These are phyloP conservation scores for Cutaneotrichosporon spelunceum DNA, from an alignment of 1,284 basidiomycete species.

Conservation along the genomic window DNA sequence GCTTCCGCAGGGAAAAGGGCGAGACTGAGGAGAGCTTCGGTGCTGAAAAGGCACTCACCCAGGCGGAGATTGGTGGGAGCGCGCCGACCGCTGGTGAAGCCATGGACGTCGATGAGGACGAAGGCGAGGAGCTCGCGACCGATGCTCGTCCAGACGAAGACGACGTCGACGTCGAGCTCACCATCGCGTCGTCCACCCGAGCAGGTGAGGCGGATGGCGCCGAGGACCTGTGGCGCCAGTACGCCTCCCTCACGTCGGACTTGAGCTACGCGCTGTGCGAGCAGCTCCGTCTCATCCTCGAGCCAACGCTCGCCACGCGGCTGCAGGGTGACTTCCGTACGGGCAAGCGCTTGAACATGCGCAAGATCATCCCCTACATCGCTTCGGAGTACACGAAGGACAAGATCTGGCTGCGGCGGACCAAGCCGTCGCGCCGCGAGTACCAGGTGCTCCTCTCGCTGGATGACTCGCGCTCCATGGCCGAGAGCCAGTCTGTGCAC, in stretches of 20 bases:
- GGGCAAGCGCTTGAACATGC: slow-evolving; percentile 98
- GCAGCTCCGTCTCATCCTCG: slow-evolving; percentile 92
- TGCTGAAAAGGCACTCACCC: slow-evolving; percentile 51
- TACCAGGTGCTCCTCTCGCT: slow-evolving; percentile 94
- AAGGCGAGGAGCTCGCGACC: slow-evolving; percentile 41
- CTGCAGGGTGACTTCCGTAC: slow-evolving; percentile 97
- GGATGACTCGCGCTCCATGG: slow-evolving; percentile 96
- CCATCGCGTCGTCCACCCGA: slow-evolving; percentile 55
- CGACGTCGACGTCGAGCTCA: slow-evolving; percentile 57
- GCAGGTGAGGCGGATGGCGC: slow-evolving; percentile 45
- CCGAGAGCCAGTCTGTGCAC: slow-evolving; percentile 86
- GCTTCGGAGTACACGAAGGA: slow-evolving; percentile 99
- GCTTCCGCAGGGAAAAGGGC: slow-evolving; percentile 24
- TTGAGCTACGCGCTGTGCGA: slow-evolving; percentile 90
- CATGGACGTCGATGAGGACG: slow-evolving; percentile 41
- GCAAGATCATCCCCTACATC: slow-evolving; percentile 97
- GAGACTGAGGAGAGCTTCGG: slow-evolving; percentile 25
- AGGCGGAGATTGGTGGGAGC: slow-evolving; percentile 43
- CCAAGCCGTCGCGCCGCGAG: slow-evolving; percentile 87
- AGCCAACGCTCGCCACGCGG: slow-evolving; percentile 89
- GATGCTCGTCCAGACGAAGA: slow-evolving; percentile 34
- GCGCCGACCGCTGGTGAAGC: slow-evolving; percentile 31
- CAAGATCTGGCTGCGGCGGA: slow-evolving; percentile 97
- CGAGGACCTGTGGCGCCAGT: slow-evolving; percentile 82
- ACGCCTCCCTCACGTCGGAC: slow-evolving; percentile 84